Evolutionary conservation across 306 rosid genomes (phyloP).

Genomic region (Betula pendula): DNA sequence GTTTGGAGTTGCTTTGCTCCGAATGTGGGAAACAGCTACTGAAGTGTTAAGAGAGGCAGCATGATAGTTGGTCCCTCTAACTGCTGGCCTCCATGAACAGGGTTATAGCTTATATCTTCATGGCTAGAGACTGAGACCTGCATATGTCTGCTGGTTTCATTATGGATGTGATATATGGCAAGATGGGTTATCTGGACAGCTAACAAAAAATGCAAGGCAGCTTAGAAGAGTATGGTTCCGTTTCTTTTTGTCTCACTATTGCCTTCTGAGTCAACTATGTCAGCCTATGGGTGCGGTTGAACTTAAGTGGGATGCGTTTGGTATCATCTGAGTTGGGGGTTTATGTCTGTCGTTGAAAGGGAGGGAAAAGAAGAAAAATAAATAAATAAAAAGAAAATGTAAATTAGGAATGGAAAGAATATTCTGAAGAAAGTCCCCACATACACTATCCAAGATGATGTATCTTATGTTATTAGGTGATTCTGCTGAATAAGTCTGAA

Average conservation of each 20-base stretch:
- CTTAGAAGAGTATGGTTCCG: slow-evolving; percentile 13
- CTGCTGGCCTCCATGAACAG: slow-evolving; percentile 33
- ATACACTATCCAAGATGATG: slow-evolving; percentile 2
- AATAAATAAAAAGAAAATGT: not conserved
- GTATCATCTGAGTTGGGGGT: not conserved
- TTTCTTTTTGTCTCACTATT: slow-evolving; percentile 5
- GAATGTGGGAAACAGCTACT: slow-evolving; percentile 50
- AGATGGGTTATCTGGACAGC: slow-evolving; percentile 12
- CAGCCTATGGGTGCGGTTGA: slow-evolving; percentile 10
- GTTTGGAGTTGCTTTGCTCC: slow-evolving; percentile 76
- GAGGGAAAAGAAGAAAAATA: not conserved
- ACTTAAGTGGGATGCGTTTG: slow-evolving; percentile 8
- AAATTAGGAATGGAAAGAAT: slow-evolving; percentile 1
- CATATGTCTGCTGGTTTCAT: not conserved
- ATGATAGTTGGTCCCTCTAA: slow-evolving; percentile 29
- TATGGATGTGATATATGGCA: slow-evolving; percentile 22
- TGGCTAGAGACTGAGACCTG: slow-evolving; percentile 25
- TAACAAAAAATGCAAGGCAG: not conserved
- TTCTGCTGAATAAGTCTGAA: not conserved
- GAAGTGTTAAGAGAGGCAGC: slow-evolving; percentile 39
- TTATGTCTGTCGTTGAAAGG: slow-evolving; percentile 11
- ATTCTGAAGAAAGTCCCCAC: slow-evolving; percentile 13
- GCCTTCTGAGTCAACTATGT: slow-evolving; percentile 1
- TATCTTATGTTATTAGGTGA: not conserved
- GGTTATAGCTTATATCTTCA: slow-evolving; percentile 27